phyloP scores from a whole-genome alignment of 2,329 filamentous ascomycete genomes.

The Penicillium sp. region DNA sequence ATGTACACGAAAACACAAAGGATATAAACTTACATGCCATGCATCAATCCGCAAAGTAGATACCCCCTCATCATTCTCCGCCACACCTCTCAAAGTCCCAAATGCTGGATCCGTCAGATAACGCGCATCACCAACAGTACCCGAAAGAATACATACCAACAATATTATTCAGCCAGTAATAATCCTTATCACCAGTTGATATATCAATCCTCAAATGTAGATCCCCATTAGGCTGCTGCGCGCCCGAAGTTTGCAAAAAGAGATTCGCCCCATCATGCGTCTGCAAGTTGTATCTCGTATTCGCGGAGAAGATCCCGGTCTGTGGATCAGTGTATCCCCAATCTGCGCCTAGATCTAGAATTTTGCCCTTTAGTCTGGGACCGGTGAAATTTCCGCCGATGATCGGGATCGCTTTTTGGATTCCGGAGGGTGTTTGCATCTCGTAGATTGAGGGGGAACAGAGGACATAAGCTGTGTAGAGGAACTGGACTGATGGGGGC shows the following conservation, averaged over 20 bases:
- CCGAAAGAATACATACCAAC: constrained; percentile 16
- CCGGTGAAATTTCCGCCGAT: constrained; percentile 30
- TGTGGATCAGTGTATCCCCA: constrained; percentile 25
- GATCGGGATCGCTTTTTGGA: constrained; percentile 26
- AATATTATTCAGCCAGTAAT: constrained; percentile 31
- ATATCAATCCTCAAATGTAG: constrained; percentile 26
- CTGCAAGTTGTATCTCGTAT: constrained; percentile 29
- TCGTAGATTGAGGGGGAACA: constrained; percentile 20
- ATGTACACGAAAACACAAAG: neutral
- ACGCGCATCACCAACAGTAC: neutral
- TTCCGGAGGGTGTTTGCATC: constrained; percentile 17
- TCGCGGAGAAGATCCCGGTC: constrained; percentile 26
- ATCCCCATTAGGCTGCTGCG: constrained; percentile 17
- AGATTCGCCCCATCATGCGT: constrained; percentile 27
- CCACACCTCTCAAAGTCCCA: constrained; percentile 16
- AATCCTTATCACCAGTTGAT: constrained; percentile 23
- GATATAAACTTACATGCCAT: constrained; percentile 25
- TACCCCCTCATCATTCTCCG: constrained; percentile 5
- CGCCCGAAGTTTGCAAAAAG: constrained; percentile 23
- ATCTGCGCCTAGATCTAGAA: constrained; percentile 27
- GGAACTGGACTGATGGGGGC: constrained; percentile 11
- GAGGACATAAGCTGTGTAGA: constrained; percentile 26
- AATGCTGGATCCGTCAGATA: constrained; percentile 16
- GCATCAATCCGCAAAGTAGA: constrained; percentile 23
- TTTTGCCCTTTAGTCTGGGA: constrained; percentile 18